These are phyloP conservation scores for Achaetomium macrosporum DNA, from an alignment of 2,329 filamentous ascomycete genomes.

Conservation along the genomic window DNA sequence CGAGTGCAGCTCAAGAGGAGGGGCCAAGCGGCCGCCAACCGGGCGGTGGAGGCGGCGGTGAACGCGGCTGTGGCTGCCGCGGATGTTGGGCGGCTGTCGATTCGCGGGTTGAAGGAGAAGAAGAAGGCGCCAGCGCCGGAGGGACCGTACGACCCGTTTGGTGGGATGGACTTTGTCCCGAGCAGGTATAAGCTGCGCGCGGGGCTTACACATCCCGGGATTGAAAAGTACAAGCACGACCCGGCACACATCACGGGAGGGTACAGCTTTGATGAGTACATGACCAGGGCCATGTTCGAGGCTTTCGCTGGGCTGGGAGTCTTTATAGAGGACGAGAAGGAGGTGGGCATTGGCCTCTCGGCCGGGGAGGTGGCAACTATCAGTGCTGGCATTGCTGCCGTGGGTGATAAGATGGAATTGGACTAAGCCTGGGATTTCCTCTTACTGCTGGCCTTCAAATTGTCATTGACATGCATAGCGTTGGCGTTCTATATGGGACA, in stretches of 20 bases:
- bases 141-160: constrained; percentile 83
- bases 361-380: constrained; percentile 32
- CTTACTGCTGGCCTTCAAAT: background rate
- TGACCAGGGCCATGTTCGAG: constrained; percentile 73
- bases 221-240: constrained; percentile 53
- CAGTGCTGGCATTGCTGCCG: constrained; percentile 29
- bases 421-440: constrained; percentile 29
- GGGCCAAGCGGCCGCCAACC: constrained; percentile 42
- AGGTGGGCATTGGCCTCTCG: constrained; percentile 31
- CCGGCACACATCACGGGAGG: constrained; percentile 67
- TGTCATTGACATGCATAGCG: constrained; percentile 26
- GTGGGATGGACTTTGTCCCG: constrained; percentile 61
- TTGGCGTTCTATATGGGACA: constrained; percentile 25
- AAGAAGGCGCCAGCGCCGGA: constrained; percentile 42
- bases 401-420: constrained; percentile 40
- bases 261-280: constrained; percentile 78
- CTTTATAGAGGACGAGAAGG: constrained; percentile 75
- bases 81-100: constrained; percentile 44
- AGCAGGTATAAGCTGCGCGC: constrained; percentile 65
- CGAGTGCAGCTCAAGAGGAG: constrained; percentile 68
- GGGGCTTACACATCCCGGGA: constrained; percentile 62
- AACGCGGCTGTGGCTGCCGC: constrained; percentile 23
- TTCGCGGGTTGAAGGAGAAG: constrained; percentile 73
- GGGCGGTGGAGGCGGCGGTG: constrained; percentile 30
- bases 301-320: constrained; percentile 86